These are phyloP conservation scores for Dendrocalamus sinicus DNA, from an alignment of 176 grass and related monocot genomes.

Conservation along the genomic window DNA sequence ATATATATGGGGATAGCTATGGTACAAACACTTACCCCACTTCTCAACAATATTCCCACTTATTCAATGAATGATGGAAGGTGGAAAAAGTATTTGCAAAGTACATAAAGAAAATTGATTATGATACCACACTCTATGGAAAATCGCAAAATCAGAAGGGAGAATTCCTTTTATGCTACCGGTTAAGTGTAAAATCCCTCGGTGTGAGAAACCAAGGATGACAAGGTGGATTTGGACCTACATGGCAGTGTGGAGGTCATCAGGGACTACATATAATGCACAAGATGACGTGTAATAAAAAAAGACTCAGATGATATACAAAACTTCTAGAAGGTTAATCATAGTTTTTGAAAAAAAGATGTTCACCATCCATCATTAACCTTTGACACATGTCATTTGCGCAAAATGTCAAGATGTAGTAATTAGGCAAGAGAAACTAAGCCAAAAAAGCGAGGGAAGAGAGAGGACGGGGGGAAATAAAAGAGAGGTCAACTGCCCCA, in stretches of 20 bases:
- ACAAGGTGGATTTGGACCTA: not conserved
- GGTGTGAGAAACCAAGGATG: not conserved
- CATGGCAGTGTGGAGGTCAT: not conserved
- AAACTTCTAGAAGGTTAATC: not conserved
- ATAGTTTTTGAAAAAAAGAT: not conserved
- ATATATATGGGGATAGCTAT: not conserved
- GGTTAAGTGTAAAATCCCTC: not conserved
- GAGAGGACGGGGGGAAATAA: not conserved
- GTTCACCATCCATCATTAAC: not conserved
- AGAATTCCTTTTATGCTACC: not conserved
- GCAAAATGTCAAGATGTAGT: not conserved
- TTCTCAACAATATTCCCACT: conserved; percentile 2
- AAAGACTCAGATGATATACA: not conserved
- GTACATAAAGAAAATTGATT: not conserved
- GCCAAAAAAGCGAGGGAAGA: not conserved
- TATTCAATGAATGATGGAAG: not conserved
- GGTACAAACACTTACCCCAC: not conserved
- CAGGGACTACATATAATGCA: not conserved
- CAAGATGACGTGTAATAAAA: not conserved
- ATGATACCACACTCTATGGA: not conserved
- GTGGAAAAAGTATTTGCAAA: not conserved
- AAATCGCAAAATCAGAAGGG: not conserved
- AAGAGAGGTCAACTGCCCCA: conserved; percentile 35
- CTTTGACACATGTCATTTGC: not conserved
- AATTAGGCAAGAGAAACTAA: not conserved